Evolutionary conservation across 75 land plant genomes (phyloP), one percentile per base, ranked within the genome.

Genomic region (Isoetes taiwanensis): DNA sequence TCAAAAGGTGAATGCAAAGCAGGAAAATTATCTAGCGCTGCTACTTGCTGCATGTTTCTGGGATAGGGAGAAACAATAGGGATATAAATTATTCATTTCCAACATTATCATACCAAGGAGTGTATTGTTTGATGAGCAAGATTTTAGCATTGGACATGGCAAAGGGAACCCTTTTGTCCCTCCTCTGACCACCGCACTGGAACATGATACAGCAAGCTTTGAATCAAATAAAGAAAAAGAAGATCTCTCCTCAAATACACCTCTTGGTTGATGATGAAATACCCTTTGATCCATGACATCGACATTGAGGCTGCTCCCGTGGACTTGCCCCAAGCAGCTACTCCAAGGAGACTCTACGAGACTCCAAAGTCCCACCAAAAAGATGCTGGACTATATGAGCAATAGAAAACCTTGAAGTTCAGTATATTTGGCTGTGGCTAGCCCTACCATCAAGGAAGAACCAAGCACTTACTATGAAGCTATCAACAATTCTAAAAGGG

Each of bases 391-490:
- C 14, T 25, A 32, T 23, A 28, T 0, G 29, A 24, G 14, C 30
- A 28, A 11, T 11, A 53, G 14, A 2, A 11, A 53, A 2, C 55
- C 16, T 3, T 3, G 8, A 26, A 16, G n/a, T 19, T 32, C n/a
- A 24, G 2, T 2, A 24, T 53, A 29, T 6, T 12, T 3, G 17
- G 10, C 3, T 54, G 29, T 54, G 17, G 1, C 30, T 19, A 32
- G 28, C 8, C 2, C 14, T 2, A 26, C 17, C 2, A 19, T 29
- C 28, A 11, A 53, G 30, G 25, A 29, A 16, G 64, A 62, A 6
- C 30, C 59, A n/a, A 30, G 24, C 5, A 5, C 63, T 12, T 27
- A 41, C 11, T 2, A 62, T 30, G 61, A 34, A 54, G 66, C 61
- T 30, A 24, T 58, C 0, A 11, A 14, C 2, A 21, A 37, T 3